Percentiles rank a stretch among this genome's conserved stretches.
phyloP scores from a whole-genome alignment of 768 basidiomycete species.

The Lentinula lateritia region DNA sequence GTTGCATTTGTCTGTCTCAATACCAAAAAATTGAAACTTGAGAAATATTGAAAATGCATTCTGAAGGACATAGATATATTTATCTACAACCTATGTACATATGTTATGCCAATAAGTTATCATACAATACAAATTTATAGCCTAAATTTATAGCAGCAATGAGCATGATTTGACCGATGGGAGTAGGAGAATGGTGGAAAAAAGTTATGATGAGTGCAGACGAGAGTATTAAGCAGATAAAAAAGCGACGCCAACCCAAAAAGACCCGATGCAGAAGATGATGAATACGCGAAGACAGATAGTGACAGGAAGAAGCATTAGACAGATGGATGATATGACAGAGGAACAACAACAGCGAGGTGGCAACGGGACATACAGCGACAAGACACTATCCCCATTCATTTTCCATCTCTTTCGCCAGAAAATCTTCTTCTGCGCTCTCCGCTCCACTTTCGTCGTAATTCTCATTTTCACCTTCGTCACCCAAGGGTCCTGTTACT shows the following conservation, averaged over 20 bases:
- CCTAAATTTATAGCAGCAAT: neutral
- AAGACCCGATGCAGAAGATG: neutral
- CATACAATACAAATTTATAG: neutral
- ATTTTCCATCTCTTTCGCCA: constrained; percentile 75
- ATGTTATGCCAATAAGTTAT: neutral
- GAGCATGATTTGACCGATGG: neutral
- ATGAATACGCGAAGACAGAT: neutral
- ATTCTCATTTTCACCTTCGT: constrained; percentile 33
- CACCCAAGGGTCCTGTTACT: constrained; percentile 22
- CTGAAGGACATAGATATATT: neutral
- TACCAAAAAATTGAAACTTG: neutral
- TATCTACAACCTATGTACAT: neutral
- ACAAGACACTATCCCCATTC: constrained; percentile 57
- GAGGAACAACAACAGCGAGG: neutral
- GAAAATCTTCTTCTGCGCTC: constrained; percentile 69
- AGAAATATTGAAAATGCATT: neutral
- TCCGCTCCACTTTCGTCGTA: constrained; percentile 45
- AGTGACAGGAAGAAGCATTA: neutral
- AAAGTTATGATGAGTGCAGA: neutral
- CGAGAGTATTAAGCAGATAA: neutral
- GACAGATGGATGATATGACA: neutral
- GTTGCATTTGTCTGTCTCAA: neutral
- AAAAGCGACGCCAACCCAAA: neutral
- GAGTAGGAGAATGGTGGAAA: too few species aligned
- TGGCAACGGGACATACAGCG: constrained; percentile 1